These are phyloP conservation scores for Solanum chiquidenum DNA, from an alignment of 257 asterid species.

Conservation along the genomic window DNA sequence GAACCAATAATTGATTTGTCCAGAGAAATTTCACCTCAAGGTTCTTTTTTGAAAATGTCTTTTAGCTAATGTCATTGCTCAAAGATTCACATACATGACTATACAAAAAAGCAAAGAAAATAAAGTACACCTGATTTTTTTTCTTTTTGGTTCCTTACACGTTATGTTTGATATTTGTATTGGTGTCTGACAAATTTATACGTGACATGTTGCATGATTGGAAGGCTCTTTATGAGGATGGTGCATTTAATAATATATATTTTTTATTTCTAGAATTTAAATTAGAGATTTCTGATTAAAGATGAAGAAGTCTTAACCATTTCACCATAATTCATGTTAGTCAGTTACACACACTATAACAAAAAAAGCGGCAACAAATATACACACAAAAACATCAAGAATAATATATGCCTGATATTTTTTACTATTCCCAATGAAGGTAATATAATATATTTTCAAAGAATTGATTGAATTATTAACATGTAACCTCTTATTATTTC, in stretches of 20 bases:
- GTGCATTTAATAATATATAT: no score
- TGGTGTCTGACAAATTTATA: no score
- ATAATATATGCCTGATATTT: background rate
- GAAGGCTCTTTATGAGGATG: no score
- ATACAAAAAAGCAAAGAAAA: background rate
- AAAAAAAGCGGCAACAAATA: no score
- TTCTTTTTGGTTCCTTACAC: accelerated
- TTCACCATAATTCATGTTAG: accelerated
- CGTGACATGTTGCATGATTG: no score
- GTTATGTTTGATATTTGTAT: background rate
- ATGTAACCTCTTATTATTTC: background rate
- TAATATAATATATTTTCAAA: no score
- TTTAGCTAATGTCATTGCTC: background rate
- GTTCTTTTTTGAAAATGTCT: background rate
- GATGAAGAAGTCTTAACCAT: background rate
- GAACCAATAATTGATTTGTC: background rate
- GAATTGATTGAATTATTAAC: background rate
- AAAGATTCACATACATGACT: background rate
- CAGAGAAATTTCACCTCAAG: background rate
- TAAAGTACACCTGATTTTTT: background rate
- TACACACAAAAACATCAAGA: no score
- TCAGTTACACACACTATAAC: background rate
- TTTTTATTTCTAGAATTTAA: no score
- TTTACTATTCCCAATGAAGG: background rate
- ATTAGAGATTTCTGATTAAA: background rate